Conservation (phyloP, 2,329 filamentous ascomycete genomes). For the Botryotinia calthae region DNA sequence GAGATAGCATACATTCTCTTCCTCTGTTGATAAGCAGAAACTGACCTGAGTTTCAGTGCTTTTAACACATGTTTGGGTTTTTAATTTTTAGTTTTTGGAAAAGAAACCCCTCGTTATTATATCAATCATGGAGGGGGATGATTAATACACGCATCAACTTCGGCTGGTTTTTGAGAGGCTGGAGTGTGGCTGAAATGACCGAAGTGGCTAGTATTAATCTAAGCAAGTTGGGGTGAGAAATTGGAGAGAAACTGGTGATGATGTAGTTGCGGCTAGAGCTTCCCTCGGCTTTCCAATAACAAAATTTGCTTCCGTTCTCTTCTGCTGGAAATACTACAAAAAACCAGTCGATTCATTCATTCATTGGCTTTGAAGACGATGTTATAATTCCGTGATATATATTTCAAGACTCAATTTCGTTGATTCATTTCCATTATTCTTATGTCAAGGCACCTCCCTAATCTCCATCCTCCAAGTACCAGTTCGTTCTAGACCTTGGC, state of each 20-base stretch:
- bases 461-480: background rate
- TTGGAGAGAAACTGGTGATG: constrained; percentile 4
- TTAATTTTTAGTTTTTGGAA: background rate
- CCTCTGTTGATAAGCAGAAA: background rate
- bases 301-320: constrained; percentile 11
- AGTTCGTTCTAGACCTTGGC: background rate
- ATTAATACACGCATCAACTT: background rate
- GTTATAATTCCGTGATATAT: background rate
- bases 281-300: background rate
- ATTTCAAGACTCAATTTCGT: background rate
- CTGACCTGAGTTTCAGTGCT: background rate
- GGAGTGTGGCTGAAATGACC: background rate
- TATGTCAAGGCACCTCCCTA: background rate
- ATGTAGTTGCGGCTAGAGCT: constrained; percentile 9
- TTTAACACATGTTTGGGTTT: background rate
- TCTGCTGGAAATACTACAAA: background rate
- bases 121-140: background rate
- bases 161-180: background rate
- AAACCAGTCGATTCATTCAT: background rate
- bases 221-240: background rate
- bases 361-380: background rate
- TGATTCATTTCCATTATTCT: background rate
- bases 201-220: background rate
- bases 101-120: background rate
- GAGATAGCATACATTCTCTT: background rate